Percentiles rank a stretch among this genome's conserved stretches.
phyloP scores from a whole-genome alignment of 2,329 filamentous ascomycete species.

The Aspergillus ustus region DNA sequence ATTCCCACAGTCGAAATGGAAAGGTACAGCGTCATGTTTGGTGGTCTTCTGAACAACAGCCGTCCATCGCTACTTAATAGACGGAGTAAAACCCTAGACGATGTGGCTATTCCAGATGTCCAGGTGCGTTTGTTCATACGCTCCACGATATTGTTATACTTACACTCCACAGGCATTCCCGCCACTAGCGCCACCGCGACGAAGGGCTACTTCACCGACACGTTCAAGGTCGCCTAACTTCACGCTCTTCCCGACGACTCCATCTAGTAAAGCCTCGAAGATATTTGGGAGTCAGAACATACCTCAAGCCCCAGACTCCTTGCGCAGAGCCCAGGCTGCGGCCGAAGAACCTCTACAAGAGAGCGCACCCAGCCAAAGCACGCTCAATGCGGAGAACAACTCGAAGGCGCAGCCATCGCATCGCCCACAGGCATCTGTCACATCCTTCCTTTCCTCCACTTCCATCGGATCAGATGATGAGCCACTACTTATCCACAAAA shows the following conservation, averaged over 20 bases:
- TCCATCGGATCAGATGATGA: conserved; percentile 23
- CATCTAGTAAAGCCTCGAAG: conserved; percentile 36
- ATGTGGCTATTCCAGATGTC: conserved; percentile 59
- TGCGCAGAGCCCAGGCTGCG: conserved; percentile 30
- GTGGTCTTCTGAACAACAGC: conserved; percentile 65
- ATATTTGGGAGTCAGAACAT: conserved; percentile 37
- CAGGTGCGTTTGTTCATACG: conserved; percentile 33
- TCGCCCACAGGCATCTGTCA: conserved; percentile 23
- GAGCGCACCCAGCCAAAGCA: conserved; percentile 18
- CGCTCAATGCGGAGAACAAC: conserved; percentile 16
- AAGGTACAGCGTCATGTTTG: conserved; percentile 93
- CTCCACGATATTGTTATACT: background rate
- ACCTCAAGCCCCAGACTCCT: conserved; percentile 32
- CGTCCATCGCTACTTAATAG: conserved; percentile 39
- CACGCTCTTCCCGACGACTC: conserved; percentile 43
- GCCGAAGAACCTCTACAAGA: conserved; percentile 21
- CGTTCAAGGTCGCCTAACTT: conserved; percentile 43
- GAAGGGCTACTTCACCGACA: conserved; percentile 44
- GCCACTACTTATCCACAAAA: conserved; percentile 20
- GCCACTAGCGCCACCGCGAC: conserved; percentile 28
- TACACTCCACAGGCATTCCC: conserved; percentile 10
- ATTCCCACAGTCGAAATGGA: conserved; percentile 83
- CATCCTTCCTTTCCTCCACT: conserved; percentile 24
- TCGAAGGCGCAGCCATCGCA: conserved; percentile 16
- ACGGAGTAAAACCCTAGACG: conserved; percentile 46